A percentile compares a stretch with the other conserved stretches of the same genome.
Conservation (phyloP, 345 rosid species). For the Rhodamnia argentea region DNA sequence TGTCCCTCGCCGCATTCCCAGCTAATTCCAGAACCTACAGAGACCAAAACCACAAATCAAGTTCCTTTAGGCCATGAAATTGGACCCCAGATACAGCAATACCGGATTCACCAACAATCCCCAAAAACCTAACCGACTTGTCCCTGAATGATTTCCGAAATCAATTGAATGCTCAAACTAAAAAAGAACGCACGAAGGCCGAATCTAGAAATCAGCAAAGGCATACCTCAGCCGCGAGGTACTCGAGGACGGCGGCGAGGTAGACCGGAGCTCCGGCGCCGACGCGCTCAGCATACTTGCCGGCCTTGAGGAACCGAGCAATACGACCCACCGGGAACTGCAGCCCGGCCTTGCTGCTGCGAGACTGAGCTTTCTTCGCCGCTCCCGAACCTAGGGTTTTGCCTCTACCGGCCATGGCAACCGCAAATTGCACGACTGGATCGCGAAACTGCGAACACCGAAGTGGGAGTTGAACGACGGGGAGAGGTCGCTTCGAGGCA, state of each 20-base stretch:
- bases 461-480: background rate
- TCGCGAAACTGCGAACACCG: background rate
- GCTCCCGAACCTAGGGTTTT: slow-evolving; percentile 82
- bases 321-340: slow-evolving; percentile 96
- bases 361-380: slow-evolving; percentile 85
- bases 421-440: background rate
- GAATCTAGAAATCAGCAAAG: background rate
- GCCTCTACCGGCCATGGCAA: slow-evolving; percentile 81
- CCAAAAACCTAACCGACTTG: background rate
- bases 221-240: slow-evolving; percentile 84
- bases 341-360: slow-evolving; percentile 94
- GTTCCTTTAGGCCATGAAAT: background rate
- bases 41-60: background rate
- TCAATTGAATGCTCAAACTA: background rate
- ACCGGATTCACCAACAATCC: background rate
- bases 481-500: background rate
- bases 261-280: slow-evolving; percentile 97
- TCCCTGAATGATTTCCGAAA: background rate
- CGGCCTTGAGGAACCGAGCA: slow-evolving; percentile 89
- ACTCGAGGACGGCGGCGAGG: slow-evolving; percentile 92
- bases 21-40: slow-evolving; percentile 76
- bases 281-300: slow-evolving; percentile 91
- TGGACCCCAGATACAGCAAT: background rate
- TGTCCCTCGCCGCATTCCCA: slow-evolving; percentile 87
- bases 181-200: background rate